These are phyloP conservation scores for Blastobotrys raffinosifermentans DNA, from an alignment of 1,139 yeast species.

Conservation along the genomic window DNA sequence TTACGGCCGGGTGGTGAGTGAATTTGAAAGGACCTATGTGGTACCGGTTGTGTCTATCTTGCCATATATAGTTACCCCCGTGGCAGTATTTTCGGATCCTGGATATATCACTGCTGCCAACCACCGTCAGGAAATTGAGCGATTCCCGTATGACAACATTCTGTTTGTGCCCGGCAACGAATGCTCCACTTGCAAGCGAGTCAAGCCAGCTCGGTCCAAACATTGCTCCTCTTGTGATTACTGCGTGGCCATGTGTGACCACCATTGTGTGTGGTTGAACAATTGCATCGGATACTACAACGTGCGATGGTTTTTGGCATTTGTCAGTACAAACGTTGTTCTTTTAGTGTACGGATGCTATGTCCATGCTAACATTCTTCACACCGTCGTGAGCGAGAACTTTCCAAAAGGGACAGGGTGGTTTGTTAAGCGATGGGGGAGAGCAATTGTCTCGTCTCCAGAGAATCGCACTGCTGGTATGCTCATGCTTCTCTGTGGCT, in stretches of 20 bases:
- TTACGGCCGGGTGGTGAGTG: constrained; percentile 30
- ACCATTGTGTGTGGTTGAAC: constrained; percentile 94
- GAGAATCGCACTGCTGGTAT: constrained; percentile 45
- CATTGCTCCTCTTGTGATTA: constrained; percentile 72
- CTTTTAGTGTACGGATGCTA: constrained; percentile 58
- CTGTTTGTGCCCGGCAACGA: constrained; percentile 46
- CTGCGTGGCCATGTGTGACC: constrained; percentile 72
- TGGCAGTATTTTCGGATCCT: constrained; percentile 52
- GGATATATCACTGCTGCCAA: constrained; percentile 38
- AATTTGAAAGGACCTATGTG: constrained; percentile 17
- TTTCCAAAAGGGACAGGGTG: neutral
- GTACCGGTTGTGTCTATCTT: constrained; percentile 27
- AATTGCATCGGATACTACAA: constrained; percentile 82
- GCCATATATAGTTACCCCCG: constrained; percentile 40
- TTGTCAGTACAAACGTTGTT: constrained; percentile 50
- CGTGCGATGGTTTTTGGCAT: constrained; percentile 62
- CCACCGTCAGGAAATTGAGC: constrained; percentile 23
- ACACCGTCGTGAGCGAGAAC: neutral
- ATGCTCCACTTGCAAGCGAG: constrained; percentile 56
- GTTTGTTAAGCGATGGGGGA: neutral
- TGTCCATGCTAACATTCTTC: constrained; percentile 26
- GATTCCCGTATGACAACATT: constrained; percentile 48
- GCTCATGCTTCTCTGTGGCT: constrained; percentile 46
- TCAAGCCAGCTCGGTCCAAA: constrained; percentile 82
- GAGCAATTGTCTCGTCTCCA: constrained; percentile 15